phyloP scores from a whole-genome alignment of 2,329 filamentous ascomycete species.

The Ceratocystis destructans region DNA sequence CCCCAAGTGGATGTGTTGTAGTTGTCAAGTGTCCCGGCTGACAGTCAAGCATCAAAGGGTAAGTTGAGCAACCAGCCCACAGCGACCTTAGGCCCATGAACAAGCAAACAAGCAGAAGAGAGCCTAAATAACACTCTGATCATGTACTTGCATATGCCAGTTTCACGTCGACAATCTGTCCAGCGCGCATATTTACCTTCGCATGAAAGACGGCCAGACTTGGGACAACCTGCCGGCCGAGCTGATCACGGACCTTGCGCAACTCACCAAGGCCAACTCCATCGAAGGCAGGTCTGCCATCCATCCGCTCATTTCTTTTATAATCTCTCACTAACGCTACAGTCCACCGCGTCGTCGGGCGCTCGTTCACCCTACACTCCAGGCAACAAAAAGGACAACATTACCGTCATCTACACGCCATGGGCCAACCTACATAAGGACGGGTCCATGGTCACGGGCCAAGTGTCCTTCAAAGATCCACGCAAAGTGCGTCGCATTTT shows the following conservation, averaged over 20 bases:
- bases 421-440: conserved; percentile 96
- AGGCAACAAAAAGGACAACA: conserved; percentile 98
- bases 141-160: conserved; percentile 30
- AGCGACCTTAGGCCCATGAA: not conserved
- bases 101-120: not conserved
- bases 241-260: conserved; percentile 77
- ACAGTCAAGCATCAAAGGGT: not conserved
- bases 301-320: not conserved
- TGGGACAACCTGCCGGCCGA: conserved; percentile 72
- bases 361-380: not conserved
- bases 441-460: conserved; percentile 86
- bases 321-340: not conserved
- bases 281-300: conserved; percentile 57
- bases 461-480: conserved; percentile 85
- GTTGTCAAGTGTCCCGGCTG: not conserved
- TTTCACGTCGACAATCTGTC: conserved; percentile 98
- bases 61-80: not conserved
- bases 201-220: conserved; percentile 59
- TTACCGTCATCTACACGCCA: conserved; percentile 93
- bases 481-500: conserved; percentile 75
- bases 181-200: conserved; percentile 89
- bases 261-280: conserved; percentile 95
- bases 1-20: too few relatives aligned
- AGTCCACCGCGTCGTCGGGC: not conserved
- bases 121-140: not conserved